A percentile compares a stretch with the other conserved stretches of the same genome.
Conservation (phyloP, 2,329 filamentous ascomycete species). For the Blastomyces emzantsi region DNA sequence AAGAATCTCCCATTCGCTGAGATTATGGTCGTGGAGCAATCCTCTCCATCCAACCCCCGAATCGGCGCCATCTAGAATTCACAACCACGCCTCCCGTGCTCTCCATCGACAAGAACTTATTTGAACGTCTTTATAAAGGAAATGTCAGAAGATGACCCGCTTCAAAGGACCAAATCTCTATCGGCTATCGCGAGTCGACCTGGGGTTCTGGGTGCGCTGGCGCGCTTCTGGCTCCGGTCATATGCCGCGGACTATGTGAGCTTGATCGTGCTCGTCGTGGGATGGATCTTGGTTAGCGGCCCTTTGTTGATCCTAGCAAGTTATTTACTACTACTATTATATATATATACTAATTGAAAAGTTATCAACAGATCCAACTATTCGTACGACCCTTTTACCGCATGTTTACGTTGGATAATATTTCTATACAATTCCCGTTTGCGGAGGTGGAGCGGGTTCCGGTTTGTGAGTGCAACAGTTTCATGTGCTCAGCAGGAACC, state of each 20-base stretch:
- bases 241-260: slow-evolving; percentile 86
- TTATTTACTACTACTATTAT: not conserved
- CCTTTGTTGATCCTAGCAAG: not conserved
- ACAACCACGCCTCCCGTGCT: not conserved
- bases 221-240: slow-evolving; percentile 55
- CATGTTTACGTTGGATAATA: slow-evolving; percentile 84
- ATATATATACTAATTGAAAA: slow-evolving; percentile 1
- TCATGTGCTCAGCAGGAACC: not conserved
- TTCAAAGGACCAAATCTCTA: not conserved
- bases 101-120: not conserved
- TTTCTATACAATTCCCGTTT: slow-evolving; percentile 76
- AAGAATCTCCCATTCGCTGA: not conserved
- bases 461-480: slow-evolving; percentile 48
- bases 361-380: slow-evolving; percentile 48
- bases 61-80: not conserved
- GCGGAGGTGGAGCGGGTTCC: slow-evolving; percentile 75
- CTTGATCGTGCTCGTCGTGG: slow-evolving; percentile 58
- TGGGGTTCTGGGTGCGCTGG: slow-evolving; percentile 40
- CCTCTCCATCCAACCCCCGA: not conserved
- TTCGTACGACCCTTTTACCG: slow-evolving; percentile 81
- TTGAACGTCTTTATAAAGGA: not conserved
- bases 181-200: slow-evolving; percentile 18
- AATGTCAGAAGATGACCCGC: not conserved
- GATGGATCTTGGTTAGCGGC: slow-evolving; percentile 41
- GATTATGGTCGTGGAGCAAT: not conserved